Conservation (phyloP, 495 filamentous ascomycete species). For the Pseudotulostoma volvatum region DNA sequence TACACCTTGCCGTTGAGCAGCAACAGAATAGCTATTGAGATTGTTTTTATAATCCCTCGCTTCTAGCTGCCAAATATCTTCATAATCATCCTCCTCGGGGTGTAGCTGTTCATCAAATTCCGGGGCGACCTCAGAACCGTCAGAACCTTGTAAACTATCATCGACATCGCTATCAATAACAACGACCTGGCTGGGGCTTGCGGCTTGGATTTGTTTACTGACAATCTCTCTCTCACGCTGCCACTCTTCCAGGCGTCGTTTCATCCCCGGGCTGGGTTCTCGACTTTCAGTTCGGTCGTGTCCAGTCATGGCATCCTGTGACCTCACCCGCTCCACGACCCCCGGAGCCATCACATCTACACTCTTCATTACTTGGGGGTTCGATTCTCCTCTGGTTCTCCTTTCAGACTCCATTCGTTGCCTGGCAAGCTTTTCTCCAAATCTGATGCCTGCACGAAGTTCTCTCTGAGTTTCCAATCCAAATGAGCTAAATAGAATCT, state of each 20-base stretch:
- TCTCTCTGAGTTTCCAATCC: constrained; percentile 25
- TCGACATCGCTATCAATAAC: constrained; percentile 33
- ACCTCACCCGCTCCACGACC: not conserved
- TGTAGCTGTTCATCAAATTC: constrained; percentile 2
- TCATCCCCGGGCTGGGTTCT: constrained; percentile 9
- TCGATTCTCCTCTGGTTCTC: constrained; percentile 3
- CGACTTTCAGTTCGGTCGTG: not conserved
- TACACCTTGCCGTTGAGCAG: not conserved
- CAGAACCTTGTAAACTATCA: constrained; percentile 1
- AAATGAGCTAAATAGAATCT: constrained; percentile 31
- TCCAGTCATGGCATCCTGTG: constrained; percentile 4
- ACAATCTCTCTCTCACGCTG: constrained; percentile 34
- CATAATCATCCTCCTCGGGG: constrained; percentile 19
- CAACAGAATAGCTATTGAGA: not conserved
- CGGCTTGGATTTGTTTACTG: constrained; percentile 32
- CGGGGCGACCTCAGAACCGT: constrained; percentile 13
- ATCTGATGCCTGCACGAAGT: constrained; percentile 27
- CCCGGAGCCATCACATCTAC: not conserved
- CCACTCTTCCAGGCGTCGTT: constrained; percentile 27
- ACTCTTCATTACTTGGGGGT: not conserved
- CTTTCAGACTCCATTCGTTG: constrained; percentile 6
- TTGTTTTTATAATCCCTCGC: constrained; percentile 15
- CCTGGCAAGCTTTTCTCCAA: constrained; percentile 33
- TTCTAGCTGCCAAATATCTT: constrained; percentile 32
- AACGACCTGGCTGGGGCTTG: constrained; percentile 32